A percentile compares a stretch with the other conserved stretches of the same genome.
phyloP scores from a whole-genome alignment of 1,139 yeast genomes.

The Candida sp. region DNA sequence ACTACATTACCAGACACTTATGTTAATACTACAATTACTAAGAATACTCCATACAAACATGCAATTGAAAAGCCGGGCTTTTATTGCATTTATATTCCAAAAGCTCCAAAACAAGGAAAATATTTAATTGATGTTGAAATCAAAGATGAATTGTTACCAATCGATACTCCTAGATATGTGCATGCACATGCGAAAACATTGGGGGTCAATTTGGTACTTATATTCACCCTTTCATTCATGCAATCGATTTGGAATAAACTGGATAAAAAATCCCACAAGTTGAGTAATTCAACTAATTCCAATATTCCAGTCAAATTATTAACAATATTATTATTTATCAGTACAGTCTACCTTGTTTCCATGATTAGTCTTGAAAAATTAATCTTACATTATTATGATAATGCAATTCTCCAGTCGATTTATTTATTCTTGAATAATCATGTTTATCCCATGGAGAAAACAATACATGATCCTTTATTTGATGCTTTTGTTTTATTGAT shows the following conservation, averaged over 20 bases:
- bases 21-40: slow-evolving; percentile 4
- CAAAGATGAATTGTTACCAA: slow-evolving; percentile 8
- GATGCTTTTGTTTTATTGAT: slow-evolving; percentile 4
- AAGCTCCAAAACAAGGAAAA: slow-evolving; percentile 6
- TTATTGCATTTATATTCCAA: slow-evolving; percentile 12
- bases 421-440: neutral
- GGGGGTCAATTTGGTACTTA: slow-evolving; percentile 6
- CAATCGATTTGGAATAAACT: slow-evolving; percentile 4
- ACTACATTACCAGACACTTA: slow-evolving; percentile 5
- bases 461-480: slow-evolving; percentile 4
- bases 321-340: neutral
- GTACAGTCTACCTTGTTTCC: neutral
- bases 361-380: neutral
- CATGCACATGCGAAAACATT: slow-evolving; percentile 6
- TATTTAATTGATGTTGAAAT: slow-evolving; percentile 7
- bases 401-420: neutral
- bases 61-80: slow-evolving; percentile 7
- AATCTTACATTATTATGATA: neutral
- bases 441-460: slow-evolving; percentile 1
- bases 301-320: neutral
- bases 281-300: neutral
- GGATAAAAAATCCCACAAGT: neutral
- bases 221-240: slow-evolving; percentile 5
- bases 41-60: slow-evolving; percentile 5
- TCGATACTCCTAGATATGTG: slow-evolving; percentile 6